Base-by-base conservation (phyloP, 495 filamentous ascomycete genomes). In the Neurospora intermedia region DNA sequence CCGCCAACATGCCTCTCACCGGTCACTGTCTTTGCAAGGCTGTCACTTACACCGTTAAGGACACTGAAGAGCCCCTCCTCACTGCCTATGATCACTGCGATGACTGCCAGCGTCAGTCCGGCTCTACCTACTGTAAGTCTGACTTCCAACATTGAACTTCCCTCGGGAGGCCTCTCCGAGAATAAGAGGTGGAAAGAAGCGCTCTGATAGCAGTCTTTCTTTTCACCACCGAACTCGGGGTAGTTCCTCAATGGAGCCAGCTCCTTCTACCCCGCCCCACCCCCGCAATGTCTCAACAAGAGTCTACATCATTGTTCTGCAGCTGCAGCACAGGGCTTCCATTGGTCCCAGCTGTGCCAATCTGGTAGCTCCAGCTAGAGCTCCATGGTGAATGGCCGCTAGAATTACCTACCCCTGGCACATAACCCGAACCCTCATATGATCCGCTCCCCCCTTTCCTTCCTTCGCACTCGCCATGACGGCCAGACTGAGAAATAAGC, bases 11-110 rank as follows among this genome's bases (percentile, higher is more conserved):
- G 89, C 81, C 83, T 87, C 82, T 91, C 75, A 83, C 88, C 69
- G 89, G 89, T 76, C 89, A 91, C 85, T 91, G 89, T 80, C 89
- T 91, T 71, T 91, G 89, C 85, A 88, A 88, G 76, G 85, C 87
- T 74, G 89, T 91, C 82, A 91, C 86, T 72, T 91, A 90, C 85
- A 85, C 81, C 74, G 85, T 83, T 62, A 62, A 62, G 54, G 87
- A 87, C 77, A 78, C 87, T 40, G 87, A 89, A 16, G 75, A 80
- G 16, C 89, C 89, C 48, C 45, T 87, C 71, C 69, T 89, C 74
- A 86, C 86, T 40, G 89, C 84, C 75, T 91, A 91, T 78, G 89
- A 91, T 76, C 89, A 91, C 83, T 91, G 89, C 77, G 89, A 91
- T 76, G 89, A 91, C 79, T 91, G 89, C 84, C 89, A 91, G 79